Percentiles rank a stretch among this genome's conserved stretches.
Evolutionary conservation across 768 basidiomycete species (phyloP).

Genomic region (Lactifluus subvellereus): DNA sequence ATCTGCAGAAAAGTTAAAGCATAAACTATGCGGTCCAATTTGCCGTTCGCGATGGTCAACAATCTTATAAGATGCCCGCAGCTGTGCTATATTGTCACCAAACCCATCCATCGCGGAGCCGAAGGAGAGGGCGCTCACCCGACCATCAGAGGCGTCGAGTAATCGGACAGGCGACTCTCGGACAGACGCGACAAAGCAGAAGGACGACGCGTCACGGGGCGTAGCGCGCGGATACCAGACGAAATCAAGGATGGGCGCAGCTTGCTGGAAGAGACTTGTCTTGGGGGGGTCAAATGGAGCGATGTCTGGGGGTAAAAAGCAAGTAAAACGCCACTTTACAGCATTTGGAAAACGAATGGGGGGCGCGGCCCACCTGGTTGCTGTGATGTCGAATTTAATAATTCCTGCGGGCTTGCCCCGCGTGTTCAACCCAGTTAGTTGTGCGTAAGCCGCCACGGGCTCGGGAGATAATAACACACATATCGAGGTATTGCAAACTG

Average conservation of each 20-base stretch:
- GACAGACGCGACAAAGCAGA: constrained; percentile 79
- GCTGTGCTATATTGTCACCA: constrained; percentile 38
- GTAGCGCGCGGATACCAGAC: constrained; percentile 83
- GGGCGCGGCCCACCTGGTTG: constrained; percentile 8
- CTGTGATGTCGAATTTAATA: background rate
- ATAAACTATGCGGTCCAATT: constrained; percentile 77
- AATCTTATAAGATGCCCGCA: constrained; percentile 87
- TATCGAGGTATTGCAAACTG: constrained; percentile 47
- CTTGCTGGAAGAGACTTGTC: constrained; percentile 38
- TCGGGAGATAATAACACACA: constrained; percentile 37
- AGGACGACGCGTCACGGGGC: constrained; percentile 49
- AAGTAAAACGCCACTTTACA: background rate
- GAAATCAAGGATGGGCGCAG: constrained; percentile 72
- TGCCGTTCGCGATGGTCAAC: constrained; percentile 92
- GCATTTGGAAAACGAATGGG: background rate
- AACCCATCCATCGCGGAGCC: background rate
- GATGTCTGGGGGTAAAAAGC: background rate
- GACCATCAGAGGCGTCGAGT: constrained; percentile 70
- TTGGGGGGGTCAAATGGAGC: constrained; percentile 10
- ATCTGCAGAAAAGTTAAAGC: constrained; percentile 64
- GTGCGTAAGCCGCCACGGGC: no score
- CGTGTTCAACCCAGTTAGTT: background rate
- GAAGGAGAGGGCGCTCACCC: constrained; percentile 45
- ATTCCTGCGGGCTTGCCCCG: constrained; percentile 4
- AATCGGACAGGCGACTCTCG: constrained; percentile 83